These are phyloP conservation scores for Moricandia arvensis DNA, from an alignment of 345 rosid species.

Conservation along the genomic window DNA sequence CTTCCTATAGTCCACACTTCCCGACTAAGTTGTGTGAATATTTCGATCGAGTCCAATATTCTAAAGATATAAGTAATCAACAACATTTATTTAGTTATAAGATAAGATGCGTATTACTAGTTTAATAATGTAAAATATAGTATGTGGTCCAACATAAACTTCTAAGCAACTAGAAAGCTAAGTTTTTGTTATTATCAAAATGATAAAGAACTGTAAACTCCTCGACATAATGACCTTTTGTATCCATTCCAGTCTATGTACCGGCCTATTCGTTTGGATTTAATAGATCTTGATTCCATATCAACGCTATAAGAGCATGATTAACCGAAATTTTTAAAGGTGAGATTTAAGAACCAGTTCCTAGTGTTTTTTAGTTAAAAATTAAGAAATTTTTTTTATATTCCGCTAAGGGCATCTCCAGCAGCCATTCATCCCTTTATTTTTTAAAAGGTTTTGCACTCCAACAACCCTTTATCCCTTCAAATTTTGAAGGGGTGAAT, in stretches of 20 bases:
- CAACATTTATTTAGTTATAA: background rate
- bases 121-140: background rate
- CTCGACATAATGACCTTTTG: background rate
- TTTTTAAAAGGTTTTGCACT: no score
- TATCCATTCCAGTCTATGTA: background rate
- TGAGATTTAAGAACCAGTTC: no score
- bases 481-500: no score
- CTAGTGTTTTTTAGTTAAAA: no score
- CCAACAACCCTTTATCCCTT: no score
- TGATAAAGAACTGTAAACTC: background rate
- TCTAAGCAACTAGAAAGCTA: background rate
- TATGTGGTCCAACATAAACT: background rate
- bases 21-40: background rate
- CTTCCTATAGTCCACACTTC: constrained; percentile 22
- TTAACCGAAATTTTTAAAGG: background rate
- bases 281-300: background rate
- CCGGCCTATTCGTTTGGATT: background rate
- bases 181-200: background rate
- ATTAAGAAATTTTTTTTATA: no score
- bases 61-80: background rate
- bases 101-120: background rate
- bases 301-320: no score
- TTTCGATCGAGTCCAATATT: no score
- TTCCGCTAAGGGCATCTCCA: no score
- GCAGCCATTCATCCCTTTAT: no score